These are phyloP conservation scores for Coemansia sp. DNA, from an alignment of 192 early-diverging fungal genomes.

Conservation along the genomic window DNA sequence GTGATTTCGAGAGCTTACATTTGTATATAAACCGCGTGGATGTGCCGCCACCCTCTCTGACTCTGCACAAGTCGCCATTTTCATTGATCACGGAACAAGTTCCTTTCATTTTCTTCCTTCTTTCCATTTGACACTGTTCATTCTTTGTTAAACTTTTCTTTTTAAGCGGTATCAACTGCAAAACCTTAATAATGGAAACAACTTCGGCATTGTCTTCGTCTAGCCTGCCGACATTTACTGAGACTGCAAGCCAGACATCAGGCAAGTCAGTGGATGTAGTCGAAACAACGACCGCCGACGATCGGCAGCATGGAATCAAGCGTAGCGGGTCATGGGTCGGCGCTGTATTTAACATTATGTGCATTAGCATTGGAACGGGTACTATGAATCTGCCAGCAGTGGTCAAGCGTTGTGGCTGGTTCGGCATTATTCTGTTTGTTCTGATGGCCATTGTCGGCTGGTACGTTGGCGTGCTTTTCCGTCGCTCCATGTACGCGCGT, in stretches of 20 bases:
- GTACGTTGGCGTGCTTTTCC: conserved; percentile 73
- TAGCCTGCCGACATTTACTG: neutral
- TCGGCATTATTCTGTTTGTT: conserved; percentile 65
- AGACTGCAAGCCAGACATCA: conserved; percentile 8
- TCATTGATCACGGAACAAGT: neutral
- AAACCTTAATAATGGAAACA: neutral
- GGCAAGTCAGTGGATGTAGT: neutral
- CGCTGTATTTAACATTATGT: conserved; percentile 65
- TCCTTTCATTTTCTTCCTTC: neutral
- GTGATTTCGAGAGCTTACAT: neutral
- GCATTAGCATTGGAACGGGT: conserved; percentile 77
- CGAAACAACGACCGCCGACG: conserved; percentile 2
- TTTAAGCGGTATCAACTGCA: no score
- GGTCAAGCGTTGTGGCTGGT: conserved; percentile 73
- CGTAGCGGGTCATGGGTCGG: conserved; percentile 56
- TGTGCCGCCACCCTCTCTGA: neutral
- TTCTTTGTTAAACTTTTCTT: neutral
- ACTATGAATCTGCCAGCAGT: conserved; percentile 78
- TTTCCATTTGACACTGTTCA: neutral
- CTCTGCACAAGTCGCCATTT: no score
- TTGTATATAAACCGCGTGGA: neutral
- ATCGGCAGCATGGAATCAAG: conserved; percentile 30
- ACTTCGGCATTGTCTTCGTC: neutral
- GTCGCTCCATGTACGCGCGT: conserved; percentile 68
- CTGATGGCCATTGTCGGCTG: conserved; percentile 67